These are phyloP conservation scores for Aspergillus fructus DNA, from an alignment of 2,329 filamentous ascomycete species.

Conservation along the genomic window DNA sequence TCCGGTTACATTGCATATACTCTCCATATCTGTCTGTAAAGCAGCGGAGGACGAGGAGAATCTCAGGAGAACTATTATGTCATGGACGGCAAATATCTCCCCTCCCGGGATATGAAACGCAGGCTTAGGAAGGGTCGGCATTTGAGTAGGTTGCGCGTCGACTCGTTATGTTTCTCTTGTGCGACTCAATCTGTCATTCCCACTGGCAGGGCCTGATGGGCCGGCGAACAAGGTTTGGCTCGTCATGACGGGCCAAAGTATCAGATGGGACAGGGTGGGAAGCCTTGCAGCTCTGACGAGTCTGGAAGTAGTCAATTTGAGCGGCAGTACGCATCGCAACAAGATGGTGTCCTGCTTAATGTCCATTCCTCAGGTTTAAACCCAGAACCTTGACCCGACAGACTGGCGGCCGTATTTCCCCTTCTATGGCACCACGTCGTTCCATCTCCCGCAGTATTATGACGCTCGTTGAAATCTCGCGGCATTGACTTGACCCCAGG, in stretches of 20 bases:
- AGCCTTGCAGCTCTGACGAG: constrained; percentile 1
- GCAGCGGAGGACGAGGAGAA: not conserved
- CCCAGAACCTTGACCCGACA: constrained; percentile 1
- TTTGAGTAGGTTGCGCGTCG: constrained; percentile 1
- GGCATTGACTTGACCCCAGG: not conserved
- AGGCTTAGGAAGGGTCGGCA: not conserved
- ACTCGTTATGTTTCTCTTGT: constrained; percentile 7
- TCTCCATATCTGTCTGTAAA: not conserved
- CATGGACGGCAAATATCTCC: not conserved
- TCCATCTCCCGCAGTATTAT: not conserved
- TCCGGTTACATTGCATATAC: constrained; percentile 22
- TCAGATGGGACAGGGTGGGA: not conserved
- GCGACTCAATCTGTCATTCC: not conserved
- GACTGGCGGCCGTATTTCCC: not conserved
- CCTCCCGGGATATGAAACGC: constrained; percentile 1
- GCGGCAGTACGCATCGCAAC: not conserved
- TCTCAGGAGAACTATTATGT: constrained; percentile 1
- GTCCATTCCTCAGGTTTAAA: not conserved
- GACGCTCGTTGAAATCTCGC: not conserved
- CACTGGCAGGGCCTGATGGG: not conserved
- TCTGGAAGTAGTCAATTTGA: not conserved
- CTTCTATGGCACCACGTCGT: constrained; percentile 6
- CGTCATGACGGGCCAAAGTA: not conserved
- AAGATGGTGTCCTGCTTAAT: not conserved
- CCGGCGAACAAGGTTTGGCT: constrained; percentile 4